A percentile compares a stretch with the other conserved stretches of the same genome.
Conservation (phyloP, 2,329 filamentous ascomycete genomes). For the Ceratocystis colombiana region DNA sequence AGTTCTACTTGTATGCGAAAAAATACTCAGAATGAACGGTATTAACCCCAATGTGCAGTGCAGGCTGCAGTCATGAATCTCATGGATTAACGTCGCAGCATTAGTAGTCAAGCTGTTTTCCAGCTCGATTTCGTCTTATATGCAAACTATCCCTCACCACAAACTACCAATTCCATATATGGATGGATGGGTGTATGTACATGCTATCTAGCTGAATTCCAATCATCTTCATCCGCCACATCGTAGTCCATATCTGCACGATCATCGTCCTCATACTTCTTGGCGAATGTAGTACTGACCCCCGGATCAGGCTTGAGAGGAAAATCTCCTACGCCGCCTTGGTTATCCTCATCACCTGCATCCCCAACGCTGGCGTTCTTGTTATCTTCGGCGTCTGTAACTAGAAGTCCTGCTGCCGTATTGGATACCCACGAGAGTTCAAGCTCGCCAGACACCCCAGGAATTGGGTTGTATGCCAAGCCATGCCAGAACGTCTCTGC, state of each 20-base stretch:
- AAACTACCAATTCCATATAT: neutral
- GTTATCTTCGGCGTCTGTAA: slow-evolving; percentile 27
- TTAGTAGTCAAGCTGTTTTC: too few species aligned
- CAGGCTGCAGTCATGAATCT: too few species aligned
- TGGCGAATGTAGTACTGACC: slow-evolving; percentile 12
- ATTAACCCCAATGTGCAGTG: too few species aligned
- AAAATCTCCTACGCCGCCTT: neutral
- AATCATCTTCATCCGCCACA: slow-evolving; percentile 43
- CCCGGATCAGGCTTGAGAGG: neutral
- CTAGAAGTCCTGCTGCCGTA: slow-evolving; percentile 28
- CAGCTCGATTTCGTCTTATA: too few species aligned
- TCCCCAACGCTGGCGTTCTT: slow-evolving; percentile 20
- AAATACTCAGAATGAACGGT: too few species aligned
- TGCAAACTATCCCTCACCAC: neutral
- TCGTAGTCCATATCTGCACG: slow-evolving; percentile 45
- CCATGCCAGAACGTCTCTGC: slow-evolving; percentile 60
- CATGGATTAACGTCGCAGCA: too few species aligned
- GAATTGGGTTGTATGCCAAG: slow-evolving; percentile 47
- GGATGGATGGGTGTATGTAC: neutral
- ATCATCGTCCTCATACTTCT: slow-evolving; percentile 30
- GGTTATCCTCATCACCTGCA: slow-evolving; percentile 21
- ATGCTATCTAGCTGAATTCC: slow-evolving; percentile 30
- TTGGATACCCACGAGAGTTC: slow-evolving; percentile 54
- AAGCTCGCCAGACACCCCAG: slow-evolving; percentile 51
- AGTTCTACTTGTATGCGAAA: neutral